phyloP scores from a whole-genome alignment of 805 yeast species.

The Ogataea trehalophila region DNA sequence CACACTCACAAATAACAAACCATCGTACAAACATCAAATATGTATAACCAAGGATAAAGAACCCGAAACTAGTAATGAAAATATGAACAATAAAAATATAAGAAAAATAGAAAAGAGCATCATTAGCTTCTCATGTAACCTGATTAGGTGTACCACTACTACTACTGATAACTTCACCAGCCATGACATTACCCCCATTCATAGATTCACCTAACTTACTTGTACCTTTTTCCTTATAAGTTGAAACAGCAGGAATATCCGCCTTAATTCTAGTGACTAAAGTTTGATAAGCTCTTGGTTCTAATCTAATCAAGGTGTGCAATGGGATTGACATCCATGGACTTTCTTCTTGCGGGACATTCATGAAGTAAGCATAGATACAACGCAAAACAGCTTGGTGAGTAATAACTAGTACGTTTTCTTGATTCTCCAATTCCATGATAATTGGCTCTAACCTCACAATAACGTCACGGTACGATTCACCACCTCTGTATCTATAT shows the following conservation, averaged over 20 bases:
- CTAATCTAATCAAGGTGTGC: constrained; percentile 89
- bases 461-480: constrained; percentile 92
- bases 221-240: constrained; percentile 94
- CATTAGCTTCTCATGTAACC: neutral
- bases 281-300: constrained; percentile 92
- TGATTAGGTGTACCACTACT: constrained; percentile 16
- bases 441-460: constrained; percentile 94
- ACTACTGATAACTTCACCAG: constrained; percentile 45
- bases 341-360: constrained; percentile 93
- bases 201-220: constrained; percentile 52
- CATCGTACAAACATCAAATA: too few relatives aligned
- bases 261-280: constrained; percentile 87
- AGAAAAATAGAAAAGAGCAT: neutral
- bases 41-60: neutral
- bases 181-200: constrained; percentile 34
- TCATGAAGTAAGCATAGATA: constrained; percentile 96
- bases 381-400: constrained; percentile 98
- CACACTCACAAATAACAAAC: neutral
- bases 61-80: neutral
- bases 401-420: constrained; percentile 89
- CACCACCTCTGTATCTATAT: constrained; percentile 96
- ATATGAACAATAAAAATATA: neutral
- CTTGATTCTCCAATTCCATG: constrained; percentile 97
- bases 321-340: constrained; percentile 99
- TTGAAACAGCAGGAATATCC: constrained; percentile 95